Conservation (phyloP, 176 grass and related monocot species). For the Zizania latifolia region DNA sequence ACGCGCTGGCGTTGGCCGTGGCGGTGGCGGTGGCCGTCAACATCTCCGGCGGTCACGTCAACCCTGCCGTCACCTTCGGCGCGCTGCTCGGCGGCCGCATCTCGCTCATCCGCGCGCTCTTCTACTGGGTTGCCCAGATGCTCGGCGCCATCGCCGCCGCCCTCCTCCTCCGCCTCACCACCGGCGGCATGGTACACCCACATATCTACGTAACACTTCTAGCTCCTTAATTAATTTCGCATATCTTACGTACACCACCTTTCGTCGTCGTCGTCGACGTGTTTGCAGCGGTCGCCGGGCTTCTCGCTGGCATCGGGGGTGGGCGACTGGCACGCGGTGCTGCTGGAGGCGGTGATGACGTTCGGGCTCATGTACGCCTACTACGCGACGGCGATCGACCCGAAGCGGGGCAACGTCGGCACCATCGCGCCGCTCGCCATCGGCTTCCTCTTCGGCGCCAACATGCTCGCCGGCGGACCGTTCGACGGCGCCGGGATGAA, state of each 20-base stretch:
- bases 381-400: slow-evolving; percentile 82
- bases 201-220: no score
- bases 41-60: slow-evolving; percentile 85
- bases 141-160: slow-evolving; percentile 67
- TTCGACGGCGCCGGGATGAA: slow-evolving; percentile 97
- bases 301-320: slow-evolving; percentile 70
- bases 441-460: slow-evolving; percentile 76
- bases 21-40: slow-evolving; percentile 65
- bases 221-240: no score
- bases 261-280: not conserved
- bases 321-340: slow-evolving; percentile 69
- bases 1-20: slow-evolving; percentile 57
- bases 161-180: slow-evolving; percentile 64
- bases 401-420: slow-evolving; percentile 61
- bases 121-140: slow-evolving; percentile 83
- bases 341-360: slow-evolving; percentile 77
- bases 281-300: slow-evolving; percentile 50
- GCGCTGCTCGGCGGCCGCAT: slow-evolving; percentile 70
- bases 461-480: slow-evolving; percentile 69
- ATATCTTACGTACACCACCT: no score
- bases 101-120: slow-evolving; percentile 54
- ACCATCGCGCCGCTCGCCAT: slow-evolving; percentile 79
- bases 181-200: slow-evolving; percentile 75
- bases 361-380: slow-evolving; percentile 87
- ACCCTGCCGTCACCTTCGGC: slow-evolving; percentile 81